Conservation (phyloP, 2,329 filamentous ascomycete species). For the Verticillium nubilum region DNA sequence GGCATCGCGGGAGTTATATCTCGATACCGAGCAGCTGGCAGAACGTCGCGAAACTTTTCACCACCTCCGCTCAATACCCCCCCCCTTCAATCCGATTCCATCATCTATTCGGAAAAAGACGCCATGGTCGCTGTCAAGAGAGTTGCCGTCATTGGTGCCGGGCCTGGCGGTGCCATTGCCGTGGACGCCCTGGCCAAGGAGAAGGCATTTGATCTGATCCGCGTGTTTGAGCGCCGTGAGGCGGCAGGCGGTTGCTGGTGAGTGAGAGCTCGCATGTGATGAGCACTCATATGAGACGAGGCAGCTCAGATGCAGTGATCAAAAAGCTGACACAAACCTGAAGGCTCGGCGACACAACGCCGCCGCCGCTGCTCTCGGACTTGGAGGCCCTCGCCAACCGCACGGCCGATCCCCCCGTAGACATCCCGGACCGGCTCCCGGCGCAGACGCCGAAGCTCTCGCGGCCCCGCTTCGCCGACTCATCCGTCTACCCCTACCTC, state of each 20-base stretch:
- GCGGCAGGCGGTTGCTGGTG: slow-evolving; percentile 58
- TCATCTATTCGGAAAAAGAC: background rate
- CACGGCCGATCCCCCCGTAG: slow-evolving; percentile 41
- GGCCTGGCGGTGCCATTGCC: slow-evolving; percentile 54
- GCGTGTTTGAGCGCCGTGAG: slow-evolving; percentile 57
- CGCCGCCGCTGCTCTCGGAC: slow-evolving; percentile 34
- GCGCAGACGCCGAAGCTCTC: slow-evolving; percentile 32
- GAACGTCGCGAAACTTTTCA: background rate
- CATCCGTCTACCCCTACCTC: slow-evolving; percentile 56
- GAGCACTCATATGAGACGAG: background rate
- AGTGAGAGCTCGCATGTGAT: slow-evolving; percentile 11
- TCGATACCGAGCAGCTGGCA: background rate
- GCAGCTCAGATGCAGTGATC: too few relatives aligned
- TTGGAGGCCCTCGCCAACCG: slow-evolving; percentile 40
- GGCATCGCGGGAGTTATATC: background rate
- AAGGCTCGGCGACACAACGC: slow-evolving; percentile 36
- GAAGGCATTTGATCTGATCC: slow-evolving; percentile 50
- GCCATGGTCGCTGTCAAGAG: slow-evolving; percentile 19
- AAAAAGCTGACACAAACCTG: slow-evolving; percentile 6
- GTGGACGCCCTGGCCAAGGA: slow-evolving; percentile 57
- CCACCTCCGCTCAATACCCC: background rate
- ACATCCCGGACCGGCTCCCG: slow-evolving; percentile 42
- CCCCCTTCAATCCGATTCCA: background rate
- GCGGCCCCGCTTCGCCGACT: slow-evolving; percentile 48
- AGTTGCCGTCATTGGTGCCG: slow-evolving; percentile 56